These are phyloP conservation scores for Seiridium unicorne DNA, from an alignment of 2,329 filamentous ascomycete genomes.

Conservation along the genomic window DNA sequence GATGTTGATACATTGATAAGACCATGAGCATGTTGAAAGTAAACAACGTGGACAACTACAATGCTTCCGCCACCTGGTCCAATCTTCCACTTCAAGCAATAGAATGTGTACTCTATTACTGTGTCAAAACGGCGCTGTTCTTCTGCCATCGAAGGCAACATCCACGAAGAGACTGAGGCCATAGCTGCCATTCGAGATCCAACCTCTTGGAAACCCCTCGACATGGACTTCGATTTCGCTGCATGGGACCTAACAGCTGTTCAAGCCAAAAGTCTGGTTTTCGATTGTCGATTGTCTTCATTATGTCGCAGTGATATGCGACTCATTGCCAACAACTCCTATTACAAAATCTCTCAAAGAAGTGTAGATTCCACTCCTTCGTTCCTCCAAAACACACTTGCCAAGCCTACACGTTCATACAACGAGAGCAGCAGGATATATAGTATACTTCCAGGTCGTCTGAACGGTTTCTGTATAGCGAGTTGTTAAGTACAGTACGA, in stretches of 20 bases:
- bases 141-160: not conserved
- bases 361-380: not conserved
- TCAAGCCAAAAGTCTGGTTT: not conserved
- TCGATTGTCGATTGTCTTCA: too few relatives aligned
- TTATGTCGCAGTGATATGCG: not conserved
- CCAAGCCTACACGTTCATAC: not conserved
- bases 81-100: not conserved
- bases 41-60: not conserved
- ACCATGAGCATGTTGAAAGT: not conserved
- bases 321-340: not conserved
- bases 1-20: conserved; percentile 3
- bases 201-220: not conserved
- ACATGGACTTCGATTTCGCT: not conserved
- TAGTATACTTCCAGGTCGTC: too few relatives aligned
- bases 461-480: not conserved
- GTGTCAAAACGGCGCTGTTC: not conserved
- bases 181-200: not conserved
- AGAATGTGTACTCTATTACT: conserved; percentile 5
- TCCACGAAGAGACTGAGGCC: not conserved
- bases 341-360: not conserved
- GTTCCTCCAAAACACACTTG: not conserved
- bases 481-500: not conserved
- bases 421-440: not conserved
- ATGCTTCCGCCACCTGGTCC: not conserved
- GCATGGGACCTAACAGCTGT: not conserved